Evolutionary conservation across 495 filamentous ascomycete genomes (phyloP), one percentile per base, ranked within the genome.

Genomic region (Neurospora terricola): DNA sequence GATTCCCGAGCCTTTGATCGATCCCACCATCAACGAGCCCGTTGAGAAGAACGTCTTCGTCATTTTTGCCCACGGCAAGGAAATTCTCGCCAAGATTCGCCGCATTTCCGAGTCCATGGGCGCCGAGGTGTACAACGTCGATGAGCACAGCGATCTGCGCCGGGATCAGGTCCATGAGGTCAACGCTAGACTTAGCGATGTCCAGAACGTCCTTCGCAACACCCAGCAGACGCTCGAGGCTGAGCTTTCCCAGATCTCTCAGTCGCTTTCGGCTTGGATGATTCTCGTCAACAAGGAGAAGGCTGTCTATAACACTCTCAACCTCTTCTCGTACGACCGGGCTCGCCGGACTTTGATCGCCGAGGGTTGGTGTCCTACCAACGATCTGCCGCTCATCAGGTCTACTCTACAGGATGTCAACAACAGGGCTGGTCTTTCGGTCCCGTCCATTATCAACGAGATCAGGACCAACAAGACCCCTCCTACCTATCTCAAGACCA

Each of bases 21-120:
- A 99, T 81, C 96, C 96, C 30, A 84, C 88, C 76, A 97, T 89
- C 83, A 97, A 97, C 82, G 96, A 98, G 82, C 86, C 91, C 68
- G 87, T 96, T 74, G 89, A 90, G 82, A 99, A 99, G 90, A 99
- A 97, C 78, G 96, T 98, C 72, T 99, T 98, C 77, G 94, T 99
- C 73, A 98, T 99, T 79, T 99, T 99, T 79, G 95, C 96, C 36
- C 96, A 99, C 76, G 96, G 96, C 76, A 97, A 97, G 81, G 95
- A 97, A 82, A 96, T 99, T 78, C 90, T 99, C 75, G 91, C 94
- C 74, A 98, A 98, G 88, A 99, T 99, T 79, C 90, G 96, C 76
- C 98, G 97, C 86, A 98, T 99, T 71, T 97, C 94, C 14, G 96
- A 99, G 83, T 97, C 94, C 2, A 90, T 99, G 78, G 92, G 96